phyloP scores from a whole-genome alignment of 176 grass and related monocot genomes.

The Secale cereale region DNA sequence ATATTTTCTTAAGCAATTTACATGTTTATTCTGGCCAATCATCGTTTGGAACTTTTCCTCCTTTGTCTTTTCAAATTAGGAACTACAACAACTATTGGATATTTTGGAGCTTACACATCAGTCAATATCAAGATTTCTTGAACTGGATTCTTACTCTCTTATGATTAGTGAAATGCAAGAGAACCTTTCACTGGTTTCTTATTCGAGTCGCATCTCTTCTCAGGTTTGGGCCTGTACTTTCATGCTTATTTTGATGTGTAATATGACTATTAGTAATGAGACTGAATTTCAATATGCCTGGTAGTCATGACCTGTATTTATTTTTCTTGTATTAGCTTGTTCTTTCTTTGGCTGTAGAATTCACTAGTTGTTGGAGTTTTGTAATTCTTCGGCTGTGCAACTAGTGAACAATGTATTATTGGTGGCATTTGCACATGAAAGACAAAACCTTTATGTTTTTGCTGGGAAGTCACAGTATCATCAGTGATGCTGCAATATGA shows the following conservation, averaged over 20 bases:
- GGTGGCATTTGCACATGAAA: not conserved
- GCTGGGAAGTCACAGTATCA: slow-evolving; percentile 12
- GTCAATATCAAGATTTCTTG: slow-evolving; percentile 84
- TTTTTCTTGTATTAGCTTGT: slow-evolving; percentile 1
- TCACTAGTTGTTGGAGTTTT: not conserved
- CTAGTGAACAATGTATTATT: slow-evolving; percentile 20
- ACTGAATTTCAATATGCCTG: not conserved
- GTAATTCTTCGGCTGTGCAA: slow-evolving; percentile 13
- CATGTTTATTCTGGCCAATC: not conserved
- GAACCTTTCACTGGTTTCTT: slow-evolving; percentile 95
- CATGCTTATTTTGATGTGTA: slow-evolving; percentile 6
- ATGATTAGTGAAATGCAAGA: slow-evolving; percentile 98
- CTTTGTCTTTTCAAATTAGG: slow-evolving; percentile 43
- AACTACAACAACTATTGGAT: slow-evolving; percentile 90
- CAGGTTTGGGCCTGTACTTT: slow-evolving; percentile 55
- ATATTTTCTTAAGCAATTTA: slow-evolving; percentile 17
- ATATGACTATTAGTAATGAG: not conserved
- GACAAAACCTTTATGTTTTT: not conserved
- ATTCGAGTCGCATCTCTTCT: slow-evolving; percentile 90
- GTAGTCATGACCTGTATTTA: slow-evolving; percentile 20
- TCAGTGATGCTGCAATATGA: not conserved
- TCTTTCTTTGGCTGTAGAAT: slow-evolving; percentile 5
- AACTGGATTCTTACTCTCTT: slow-evolving; percentile 89
- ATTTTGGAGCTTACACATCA: slow-evolving; percentile 93
- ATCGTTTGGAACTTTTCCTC: not conserved